A percentile compares a stretch with the other conserved stretches of the same genome.
Evolutionary conservation across 1,284 basidiomycete species (phyloP).

Genomic region (Hypsizygus ulmarius): DNA sequence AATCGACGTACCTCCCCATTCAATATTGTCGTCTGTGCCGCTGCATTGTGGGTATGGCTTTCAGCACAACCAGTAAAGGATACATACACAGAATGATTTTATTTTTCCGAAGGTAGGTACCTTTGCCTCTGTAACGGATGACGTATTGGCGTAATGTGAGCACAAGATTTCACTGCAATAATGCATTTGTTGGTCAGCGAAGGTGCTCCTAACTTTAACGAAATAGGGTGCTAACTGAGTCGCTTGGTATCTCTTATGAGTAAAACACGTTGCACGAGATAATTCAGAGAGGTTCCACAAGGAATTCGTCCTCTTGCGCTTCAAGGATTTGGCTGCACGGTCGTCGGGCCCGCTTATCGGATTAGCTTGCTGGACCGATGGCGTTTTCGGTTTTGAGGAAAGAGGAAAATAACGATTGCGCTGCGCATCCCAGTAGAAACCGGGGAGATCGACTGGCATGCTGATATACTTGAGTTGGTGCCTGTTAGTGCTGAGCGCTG

Average conservation of each 20-base stretch:
- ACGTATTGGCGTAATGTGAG: conserved; percentile 35
- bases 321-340: conserved; percentile 8
- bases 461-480: conserved; percentile 14
- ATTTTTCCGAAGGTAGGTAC: conserved; percentile 36
- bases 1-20: conserved; percentile 34
- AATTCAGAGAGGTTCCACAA: conserved; percentile 18
- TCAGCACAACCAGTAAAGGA: neutral
- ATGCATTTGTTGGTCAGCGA: neutral
- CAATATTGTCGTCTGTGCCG: conserved; percentile 31
- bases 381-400: conserved; percentile 33
- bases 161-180: conserved; percentile 34
- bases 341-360: conserved; percentile 1
- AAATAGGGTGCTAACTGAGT: conserved; percentile 25
- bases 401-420: conserved; percentile 55
- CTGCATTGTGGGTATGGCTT: neutral
- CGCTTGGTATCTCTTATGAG: conserved; percentile 13
- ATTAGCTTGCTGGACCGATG: conserved; percentile 4
- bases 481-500: neutral
- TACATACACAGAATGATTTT: conserved; percentile 43
- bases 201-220: neutral
- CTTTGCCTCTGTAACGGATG: conserved; percentile 22
- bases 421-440: conserved; percentile 48
- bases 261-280: conserved; percentile 10
- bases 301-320: conserved; percentile 14
- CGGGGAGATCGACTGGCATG: conserved; percentile 48